phyloP scores from a whole-genome alignment of 176 grass and related monocot genomes.

The Oryza australiensis region DNA sequence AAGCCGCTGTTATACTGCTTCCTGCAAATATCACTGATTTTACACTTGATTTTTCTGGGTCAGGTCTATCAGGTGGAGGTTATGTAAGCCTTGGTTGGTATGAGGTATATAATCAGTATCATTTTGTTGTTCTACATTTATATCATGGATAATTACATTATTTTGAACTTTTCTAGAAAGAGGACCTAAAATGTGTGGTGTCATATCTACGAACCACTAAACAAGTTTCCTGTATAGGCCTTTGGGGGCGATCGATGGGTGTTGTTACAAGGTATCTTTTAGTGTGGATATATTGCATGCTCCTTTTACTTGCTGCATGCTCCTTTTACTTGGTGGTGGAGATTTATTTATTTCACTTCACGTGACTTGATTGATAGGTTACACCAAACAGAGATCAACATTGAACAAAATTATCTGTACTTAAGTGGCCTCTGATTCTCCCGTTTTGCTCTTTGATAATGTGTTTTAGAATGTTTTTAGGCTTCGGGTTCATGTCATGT shows the following conservation, averaged over 20 bases:
- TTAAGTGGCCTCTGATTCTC: too few species aligned
- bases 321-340: too few species aligned
- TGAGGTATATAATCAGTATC: conserved; percentile 66
- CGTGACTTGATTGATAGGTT: too few species aligned
- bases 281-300: too few species aligned
- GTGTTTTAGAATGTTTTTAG: too few species aligned
- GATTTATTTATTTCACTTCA: too few species aligned
- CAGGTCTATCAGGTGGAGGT: conserved; percentile 83
- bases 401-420: too few species aligned
- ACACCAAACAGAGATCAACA: too few species aligned
- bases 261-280: too few species aligned
- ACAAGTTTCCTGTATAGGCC: conserved; percentile 93
- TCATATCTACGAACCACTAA: conserved; percentile 76
- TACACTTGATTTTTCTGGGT: conserved; percentile 95
- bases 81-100: conserved; percentile 99
- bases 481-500: conserved; percentile 12
- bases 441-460: too few species aligned
- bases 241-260: too few species aligned
- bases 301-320: too few species aligned
- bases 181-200: conserved; percentile 85
- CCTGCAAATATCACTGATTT: conserved; percentile 97
- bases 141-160: background rate
- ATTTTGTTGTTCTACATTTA: conserved; percentile 32
- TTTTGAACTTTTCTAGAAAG: conserved; percentile 69
- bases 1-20: conserved; percentile 90